Base-by-base conservation (phyloP, 805 yeast species). In the Pichia ethanolica region DNA sequence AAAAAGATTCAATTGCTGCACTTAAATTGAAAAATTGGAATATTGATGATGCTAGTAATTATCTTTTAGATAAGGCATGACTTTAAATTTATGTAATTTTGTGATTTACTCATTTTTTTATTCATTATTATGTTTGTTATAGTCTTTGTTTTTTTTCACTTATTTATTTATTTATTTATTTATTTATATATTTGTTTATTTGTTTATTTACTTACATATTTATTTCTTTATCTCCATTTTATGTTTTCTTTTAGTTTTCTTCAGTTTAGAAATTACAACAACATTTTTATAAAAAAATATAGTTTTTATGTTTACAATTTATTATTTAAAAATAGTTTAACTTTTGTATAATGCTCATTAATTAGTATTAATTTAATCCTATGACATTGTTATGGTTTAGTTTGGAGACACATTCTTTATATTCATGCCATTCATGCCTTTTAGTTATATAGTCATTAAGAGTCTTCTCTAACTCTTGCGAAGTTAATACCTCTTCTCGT, bases 31-130 rank as follows among this genome's bases (percentile, higher is more conserved):
- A 83, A 56, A 72, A 79, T 51, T 86, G 91, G 87, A 79, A 86
- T 60, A 67, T 89, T 49, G 89, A 83, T 55, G 82, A 82, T 49
- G 97, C 98, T n/a, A 86, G 96, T 1, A 90, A 90, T 63, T 81
- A 73, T 60, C 71, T 90, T 55, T 70, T 89, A 55, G 97, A 89
- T 61, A 73, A 80, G 52, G 86, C 88, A 46, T 82, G 53, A 62
- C 7, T 32, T 13, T 4, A 25, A 8, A 25, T 14, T 43, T 43
- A 25, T 13, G 6, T 34, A 26, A n/a, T 25, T 20, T 32, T 11
- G n/a, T 20, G 20, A 20, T 20, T 20, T 20, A 20, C 20, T 20
- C n/a, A 20, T 2, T 2, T 20, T 20, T 20, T 20, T 20, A 20
- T 20, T 20, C 20, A 20, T 20, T 20, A 2, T 20, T 20, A 20